Base-by-base conservation (phyloP, 2,329 filamentous ascomycete genomes). In the Aspergillus ochraceoroseus region DNA sequence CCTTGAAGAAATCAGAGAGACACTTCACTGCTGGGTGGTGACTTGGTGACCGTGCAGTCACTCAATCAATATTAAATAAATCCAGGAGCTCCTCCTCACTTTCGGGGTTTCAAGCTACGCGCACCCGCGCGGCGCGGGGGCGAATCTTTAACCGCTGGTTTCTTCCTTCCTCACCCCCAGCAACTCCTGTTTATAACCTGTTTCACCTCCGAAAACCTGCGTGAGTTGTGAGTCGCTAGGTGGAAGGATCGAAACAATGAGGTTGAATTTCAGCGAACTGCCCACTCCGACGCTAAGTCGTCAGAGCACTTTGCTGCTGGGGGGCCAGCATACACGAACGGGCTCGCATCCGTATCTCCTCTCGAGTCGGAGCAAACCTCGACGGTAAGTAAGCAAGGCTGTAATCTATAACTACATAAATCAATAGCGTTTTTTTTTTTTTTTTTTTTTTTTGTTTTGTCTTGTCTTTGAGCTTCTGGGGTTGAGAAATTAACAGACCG, bases 261-360 rank as follows among this genome's bases (percentile, higher is more conserved):
- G 52, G 35, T 40, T 61, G 38, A 58, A 53, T 37, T 56, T 59
- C 39, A 61, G 57, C 27, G 53, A 57, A 26, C 50, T 59, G 15
- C 40, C 56, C 2, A 61, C 57, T 15, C 59, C 59, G 32, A 53
- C 48, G 19, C 23, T 61, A 44, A 61, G 57, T 45, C 58, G 57
- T 11, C 59, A 58, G 36, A 61, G 52, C 32, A 59, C 57, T 2
- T 52, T 44, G 5, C 32, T 52, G 8, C 36, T 54, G 14, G 47
- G 49, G 13, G 47, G 49, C 8, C 41, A 49, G 38, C 43, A 48
- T 38, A 45, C 41, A 38, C 49, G 47, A 7, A 32, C 42, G 7
- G 51, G 47, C 1, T 60, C 59, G 17, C 58, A 64, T 43, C 61
- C 61, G 18, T 58, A 63, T 42, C 49, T 55, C 6, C 30, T 64